phyloP scores from a whole-genome alignment of 2,329 filamentous ascomycete genomes.

The Juglanconis juglandina region DNA sequence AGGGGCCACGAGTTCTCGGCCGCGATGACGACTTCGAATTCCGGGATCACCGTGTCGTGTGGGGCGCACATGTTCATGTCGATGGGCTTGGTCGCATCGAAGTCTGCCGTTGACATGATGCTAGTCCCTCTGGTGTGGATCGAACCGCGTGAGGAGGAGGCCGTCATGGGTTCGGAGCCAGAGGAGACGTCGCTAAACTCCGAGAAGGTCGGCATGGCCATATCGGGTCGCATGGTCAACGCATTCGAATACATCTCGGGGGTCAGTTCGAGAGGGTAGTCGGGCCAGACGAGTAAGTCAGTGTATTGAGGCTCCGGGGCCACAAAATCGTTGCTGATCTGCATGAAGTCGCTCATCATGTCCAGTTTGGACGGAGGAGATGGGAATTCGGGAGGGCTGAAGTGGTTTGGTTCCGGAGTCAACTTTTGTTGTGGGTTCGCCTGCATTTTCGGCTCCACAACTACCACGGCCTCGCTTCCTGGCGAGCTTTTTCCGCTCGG shows the following conservation, averaged over 20 bases:
- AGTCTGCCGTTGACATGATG: constrained; percentile 40
- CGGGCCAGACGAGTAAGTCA: constrained; percentile 43
- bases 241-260: constrained; percentile 35
- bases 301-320: constrained; percentile 36
- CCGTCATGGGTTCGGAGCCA: constrained; percentile 39
- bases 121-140: constrained; percentile 46
- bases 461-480: constrained; percentile 27
- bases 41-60: constrained; percentile 34
- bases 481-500: constrained; percentile 24
- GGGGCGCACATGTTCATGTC: constrained; percentile 28
- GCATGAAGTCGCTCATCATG: constrained; percentile 41
- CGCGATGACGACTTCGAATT: constrained; percentile 45
- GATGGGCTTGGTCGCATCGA: constrained; percentile 31
- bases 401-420: constrained; percentile 31
- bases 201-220: constrained; percentile 33
- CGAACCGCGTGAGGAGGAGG: constrained; percentile 40
- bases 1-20: constrained; percentile 50
- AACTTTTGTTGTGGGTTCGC: constrained; percentile 29
- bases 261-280: constrained; percentile 39
- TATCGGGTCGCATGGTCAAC: constrained; percentile 33
- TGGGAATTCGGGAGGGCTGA: constrained; percentile 32
- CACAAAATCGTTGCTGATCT: constrained; percentile 33
- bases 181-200: constrained; percentile 41
- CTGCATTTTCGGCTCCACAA: constrained; percentile 32
- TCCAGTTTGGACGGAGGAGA: constrained; percentile 36